phyloP scores from a whole-genome alignment of 257 asterid genomes.

The Gentiana macrophylla region DNA sequence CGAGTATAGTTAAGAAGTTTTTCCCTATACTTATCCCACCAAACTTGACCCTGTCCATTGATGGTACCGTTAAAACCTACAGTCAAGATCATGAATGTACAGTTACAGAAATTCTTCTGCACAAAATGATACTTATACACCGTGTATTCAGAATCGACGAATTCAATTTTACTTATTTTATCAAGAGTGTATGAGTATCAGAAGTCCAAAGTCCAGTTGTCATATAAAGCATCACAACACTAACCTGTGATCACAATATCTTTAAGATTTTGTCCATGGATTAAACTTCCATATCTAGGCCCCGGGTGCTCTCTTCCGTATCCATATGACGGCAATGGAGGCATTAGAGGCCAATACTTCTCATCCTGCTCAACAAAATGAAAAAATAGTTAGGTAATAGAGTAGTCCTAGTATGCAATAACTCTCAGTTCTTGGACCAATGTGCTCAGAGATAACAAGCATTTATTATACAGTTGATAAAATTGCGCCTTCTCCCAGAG shows the following conservation, averaged over 20 bases:
- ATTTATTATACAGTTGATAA: too few species aligned
- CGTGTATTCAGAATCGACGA: too few species aligned
- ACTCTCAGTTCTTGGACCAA: too few species aligned
- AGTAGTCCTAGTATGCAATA: background rate
- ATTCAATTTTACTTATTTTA: too few species aligned
- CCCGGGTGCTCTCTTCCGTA: conserved; percentile 91
- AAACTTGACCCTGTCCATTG: conserved; percentile 44
- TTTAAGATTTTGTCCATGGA: conserved; percentile 91
- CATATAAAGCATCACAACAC: conserved; percentile 12
- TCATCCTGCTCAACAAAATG: conserved; percentile 45
- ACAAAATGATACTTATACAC: too few species aligned
- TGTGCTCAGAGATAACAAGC: too few species aligned
- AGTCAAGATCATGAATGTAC: background rate
- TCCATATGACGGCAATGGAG: conserved; percentile 95
- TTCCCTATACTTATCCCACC: conserved; percentile 43
- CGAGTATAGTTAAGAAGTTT: conserved; percentile 41
- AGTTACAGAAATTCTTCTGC: too few species aligned
- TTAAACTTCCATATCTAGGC: conserved; percentile 90
- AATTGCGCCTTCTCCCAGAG: too few species aligned
- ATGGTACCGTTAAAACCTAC: conserved; percentile 43
- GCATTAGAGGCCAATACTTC: conserved; percentile 89
- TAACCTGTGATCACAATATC: conserved; percentile 89
- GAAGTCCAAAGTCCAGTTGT: too few species aligned
- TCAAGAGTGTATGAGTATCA: too few species aligned
- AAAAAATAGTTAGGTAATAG: background rate